Percentiles rank a stretch among this genome's conserved stretches.
Conservation (phyloP, 2,329 filamentous ascomycete species). For the Paraconiothyrium sp. region DNA sequence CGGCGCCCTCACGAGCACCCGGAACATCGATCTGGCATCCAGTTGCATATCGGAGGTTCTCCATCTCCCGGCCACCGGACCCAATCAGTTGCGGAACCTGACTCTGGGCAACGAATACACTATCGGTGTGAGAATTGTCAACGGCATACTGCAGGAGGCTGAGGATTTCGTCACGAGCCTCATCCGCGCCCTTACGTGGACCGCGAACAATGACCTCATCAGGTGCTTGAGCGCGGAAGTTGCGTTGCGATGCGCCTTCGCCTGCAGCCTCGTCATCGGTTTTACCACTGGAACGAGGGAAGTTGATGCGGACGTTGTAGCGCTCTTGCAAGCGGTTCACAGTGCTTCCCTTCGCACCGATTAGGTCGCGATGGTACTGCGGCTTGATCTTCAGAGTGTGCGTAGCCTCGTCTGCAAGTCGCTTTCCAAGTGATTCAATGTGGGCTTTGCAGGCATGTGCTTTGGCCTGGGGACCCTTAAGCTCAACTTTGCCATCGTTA, state of each 20-base stretch:
- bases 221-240: conserved; percentile 74
- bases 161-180: conserved; percentile 89
- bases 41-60: conserved; percentile 83
- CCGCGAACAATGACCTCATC: conserved; percentile 94
- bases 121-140: conserved; percentile 83
- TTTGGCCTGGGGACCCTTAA: conserved; percentile 96
- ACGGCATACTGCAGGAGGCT: conserved; percentile 88
- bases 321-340: conserved; percentile 92
- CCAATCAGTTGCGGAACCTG: conserved; percentile 96
- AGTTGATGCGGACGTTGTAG: conserved; percentile 95
- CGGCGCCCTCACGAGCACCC: conserved; percentile 74
- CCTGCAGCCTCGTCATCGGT: conserved; percentile 77
- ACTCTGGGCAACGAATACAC: conserved; percentile 85
- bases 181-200: conserved; percentile 90
- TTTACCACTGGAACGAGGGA: conserved; percentile 74
- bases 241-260: conserved; percentile 69
- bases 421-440: conserved; percentile 80
- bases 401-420: conserved; percentile 89
- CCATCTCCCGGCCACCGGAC: conserved; percentile 87
- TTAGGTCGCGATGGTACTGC: conserved; percentile 93
- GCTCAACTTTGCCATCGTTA: conserved; percentile 90
- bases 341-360: conserved; percentile 85
- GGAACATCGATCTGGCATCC: conserved; percentile 94
- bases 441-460: conserved; percentile 85
- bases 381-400: conserved; percentile 89